Evolutionary conservation across 768 basidiomycete genomes (phyloP).

Genomic region (Pleurotus sapidus): DNA sequence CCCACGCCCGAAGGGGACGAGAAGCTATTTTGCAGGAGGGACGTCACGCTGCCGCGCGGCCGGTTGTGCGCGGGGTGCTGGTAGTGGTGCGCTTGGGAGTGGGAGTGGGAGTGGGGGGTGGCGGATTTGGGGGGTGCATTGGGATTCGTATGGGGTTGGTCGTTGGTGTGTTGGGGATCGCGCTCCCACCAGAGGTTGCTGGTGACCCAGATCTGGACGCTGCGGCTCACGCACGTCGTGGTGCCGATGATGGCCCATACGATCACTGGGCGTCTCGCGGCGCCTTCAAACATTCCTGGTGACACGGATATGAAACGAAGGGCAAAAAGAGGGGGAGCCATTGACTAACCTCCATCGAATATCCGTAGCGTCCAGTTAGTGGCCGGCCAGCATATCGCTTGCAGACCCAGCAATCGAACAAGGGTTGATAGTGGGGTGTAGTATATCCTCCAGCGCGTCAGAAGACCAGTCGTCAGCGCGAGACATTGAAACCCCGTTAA

Average conservation of each 20-base stretch:
- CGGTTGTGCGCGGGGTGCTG: background rate
- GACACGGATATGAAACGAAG: background rate
- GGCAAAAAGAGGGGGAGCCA: background rate
- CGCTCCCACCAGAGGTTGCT: conserved; percentile 72
- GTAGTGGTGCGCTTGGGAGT: background rate
- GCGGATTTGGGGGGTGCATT: background rate
- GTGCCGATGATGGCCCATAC: conserved; percentile 91
- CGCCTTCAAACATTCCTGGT: conserved; percentile 2
- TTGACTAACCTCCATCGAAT: conserved; percentile 56
- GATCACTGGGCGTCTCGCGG: conserved; percentile 71
- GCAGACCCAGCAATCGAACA: conserved; percentile 87
- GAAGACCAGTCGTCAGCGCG: conserved; percentile 81
- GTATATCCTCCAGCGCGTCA: conserved; percentile 87
- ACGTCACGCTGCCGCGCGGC: conserved; percentile 4
- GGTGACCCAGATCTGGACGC: conserved; percentile 94
- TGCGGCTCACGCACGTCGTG: conserved; percentile 79
- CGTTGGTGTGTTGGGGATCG: conserved; percentile 7
- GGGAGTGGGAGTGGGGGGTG: background rate
- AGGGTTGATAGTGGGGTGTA: conserved; percentile 87
- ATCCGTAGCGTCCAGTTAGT: conserved; percentile 82
- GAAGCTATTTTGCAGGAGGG: conserved; percentile 4
- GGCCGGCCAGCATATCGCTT: conserved; percentile 96
- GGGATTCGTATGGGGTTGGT: background rate
- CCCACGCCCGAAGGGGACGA: conserved; percentile 17
- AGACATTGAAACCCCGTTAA: conserved; percentile 91